phyloP scores from a whole-genome alignment of 768 basidiomycete species.

The Boletus huronensis region DNA sequence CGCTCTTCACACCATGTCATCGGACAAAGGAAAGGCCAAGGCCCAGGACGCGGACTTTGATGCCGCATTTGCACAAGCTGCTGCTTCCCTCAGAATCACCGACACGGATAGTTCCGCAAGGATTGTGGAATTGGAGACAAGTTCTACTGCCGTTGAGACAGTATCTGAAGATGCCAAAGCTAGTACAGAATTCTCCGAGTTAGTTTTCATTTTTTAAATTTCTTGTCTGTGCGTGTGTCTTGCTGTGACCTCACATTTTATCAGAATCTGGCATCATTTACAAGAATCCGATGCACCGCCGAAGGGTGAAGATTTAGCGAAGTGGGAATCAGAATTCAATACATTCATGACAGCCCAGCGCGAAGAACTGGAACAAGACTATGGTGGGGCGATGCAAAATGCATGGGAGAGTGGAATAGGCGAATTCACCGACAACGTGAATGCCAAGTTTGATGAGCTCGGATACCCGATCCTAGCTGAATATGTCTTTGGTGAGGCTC shows the following conservation, averaged over 20 bases:
- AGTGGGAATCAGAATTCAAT: conserved; percentile 83
- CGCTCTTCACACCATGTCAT: conserved; percentile 19
- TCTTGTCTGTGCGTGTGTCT: not conserved
- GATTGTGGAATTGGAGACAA: conserved; percentile 54
- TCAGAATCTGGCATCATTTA: conserved; percentile 61
- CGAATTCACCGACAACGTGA: conserved; percentile 35
- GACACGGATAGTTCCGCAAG: conserved; percentile 41
- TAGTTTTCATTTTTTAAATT: conserved; percentile 18
- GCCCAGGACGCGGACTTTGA: conserved; percentile 76
- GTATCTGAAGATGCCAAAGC: conserved; percentile 32
- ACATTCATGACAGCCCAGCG: conserved; percentile 69
- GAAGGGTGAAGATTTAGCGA: conserved; percentile 59
- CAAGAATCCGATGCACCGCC: conserved; percentile 57
- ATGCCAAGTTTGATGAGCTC: conserved; percentile 58
- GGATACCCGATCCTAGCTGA: conserved; percentile 71
- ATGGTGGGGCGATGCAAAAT: conserved; percentile 55
- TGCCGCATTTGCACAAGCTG: conserved; percentile 72
- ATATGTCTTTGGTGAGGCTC: conserved; percentile 72
- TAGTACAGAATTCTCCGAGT: conserved; percentile 54
- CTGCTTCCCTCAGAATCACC: conserved; percentile 46
- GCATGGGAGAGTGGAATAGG: conserved; percentile 61
- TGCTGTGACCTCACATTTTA: not conserved
- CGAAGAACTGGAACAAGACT: conserved; percentile 63
- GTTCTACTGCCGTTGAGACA: conserved; percentile 38
- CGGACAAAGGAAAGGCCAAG: conserved; percentile 73